These are phyloP conservation scores for Chenopodium berlandieri DNA, from an alignment of 148 eudicot species.

Conservation along the genomic window DNA sequence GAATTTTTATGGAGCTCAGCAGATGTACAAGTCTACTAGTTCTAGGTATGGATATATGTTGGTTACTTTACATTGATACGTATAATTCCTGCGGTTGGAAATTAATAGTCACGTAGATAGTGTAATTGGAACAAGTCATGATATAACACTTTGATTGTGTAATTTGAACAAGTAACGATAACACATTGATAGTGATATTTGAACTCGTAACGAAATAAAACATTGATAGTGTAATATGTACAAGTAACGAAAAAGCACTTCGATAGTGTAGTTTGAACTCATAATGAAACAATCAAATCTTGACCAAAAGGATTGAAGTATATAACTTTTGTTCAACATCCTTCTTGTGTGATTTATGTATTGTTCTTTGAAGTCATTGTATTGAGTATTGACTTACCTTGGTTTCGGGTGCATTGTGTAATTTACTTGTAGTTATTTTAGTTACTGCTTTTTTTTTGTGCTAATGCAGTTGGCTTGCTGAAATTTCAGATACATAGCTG, in stretches of 20 bases:
- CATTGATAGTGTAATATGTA: too few relatives aligned
- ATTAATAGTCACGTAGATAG: background rate
- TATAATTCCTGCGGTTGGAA: background rate
- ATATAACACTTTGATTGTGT: background rate
- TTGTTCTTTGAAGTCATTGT: too few relatives aligned
- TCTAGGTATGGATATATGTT: constrained; percentile 49
- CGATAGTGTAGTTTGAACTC: background rate
- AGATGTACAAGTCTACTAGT: constrained; percentile 85
- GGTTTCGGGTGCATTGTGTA: background rate
- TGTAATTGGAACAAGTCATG: background rate
- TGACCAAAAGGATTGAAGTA: too few relatives aligned
- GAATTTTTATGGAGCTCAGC: constrained; percentile 90
- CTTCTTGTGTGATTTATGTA: too few relatives aligned
- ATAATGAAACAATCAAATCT: too few relatives aligned
- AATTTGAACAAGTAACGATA: background rate
- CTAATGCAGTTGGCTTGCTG: constrained; percentile 25
- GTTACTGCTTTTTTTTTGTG: background rate
- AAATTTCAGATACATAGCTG: constrained; percentile 61
- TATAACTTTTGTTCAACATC: too few relatives aligned
- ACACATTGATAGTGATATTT: too few relatives aligned
- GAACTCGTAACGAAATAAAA: too few relatives aligned
- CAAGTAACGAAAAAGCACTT: too few relatives aligned
- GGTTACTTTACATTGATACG: background rate
- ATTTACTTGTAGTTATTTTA: background rate
- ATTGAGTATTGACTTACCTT: too few relatives aligned